Conservation (phyloP, 768 basidiomycete genomes). For the Tephrocybe sp. region DNA sequence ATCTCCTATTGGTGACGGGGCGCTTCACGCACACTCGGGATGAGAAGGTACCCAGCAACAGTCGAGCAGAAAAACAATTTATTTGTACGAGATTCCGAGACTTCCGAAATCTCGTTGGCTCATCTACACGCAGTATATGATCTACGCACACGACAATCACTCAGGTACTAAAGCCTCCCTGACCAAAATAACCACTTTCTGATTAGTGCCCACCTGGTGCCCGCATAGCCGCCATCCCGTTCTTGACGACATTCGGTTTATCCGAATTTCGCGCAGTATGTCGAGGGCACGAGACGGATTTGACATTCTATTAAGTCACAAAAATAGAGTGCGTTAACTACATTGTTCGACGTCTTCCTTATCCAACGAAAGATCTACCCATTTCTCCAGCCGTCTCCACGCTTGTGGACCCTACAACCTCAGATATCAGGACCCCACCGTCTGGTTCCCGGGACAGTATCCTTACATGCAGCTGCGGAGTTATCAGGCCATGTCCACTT, state of each 20-base stretch:
- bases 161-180: background rate
- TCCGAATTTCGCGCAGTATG: slow-evolving; percentile 1
- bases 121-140: slow-evolving; percentile 9
- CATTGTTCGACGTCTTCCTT: background rate
- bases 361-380: background rate
- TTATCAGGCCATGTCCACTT: slow-evolving; percentile 3
- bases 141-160: background rate
- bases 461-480: slow-evolving; percentile 2
- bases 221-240: slow-evolving; percentile 7
- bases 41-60: slow-evolving; percentile 5
- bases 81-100: slow-evolving; percentile 11
- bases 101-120: background rate
- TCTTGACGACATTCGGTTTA: slow-evolving; percentile 12
- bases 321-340: slow-evolving; percentile 3
- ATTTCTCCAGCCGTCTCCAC: slow-evolving; percentile 3
- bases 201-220: background rate
- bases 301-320: slow-evolving; percentile 12
- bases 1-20: slow-evolving; percentile 11
- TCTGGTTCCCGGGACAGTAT: background rate
- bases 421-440: background rate
- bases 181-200: background rate
- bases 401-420: slow-evolving; percentile 9
- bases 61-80: slow-evolving; percentile 17
- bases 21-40: slow-evolving; percentile 1
- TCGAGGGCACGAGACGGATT: slow-evolving; percentile 4